These are phyloP conservation scores for Chrysoporthe austroafricana DNA, from an alignment of 2,329 filamentous ascomycete genomes.

Conservation along the genomic window DNA sequence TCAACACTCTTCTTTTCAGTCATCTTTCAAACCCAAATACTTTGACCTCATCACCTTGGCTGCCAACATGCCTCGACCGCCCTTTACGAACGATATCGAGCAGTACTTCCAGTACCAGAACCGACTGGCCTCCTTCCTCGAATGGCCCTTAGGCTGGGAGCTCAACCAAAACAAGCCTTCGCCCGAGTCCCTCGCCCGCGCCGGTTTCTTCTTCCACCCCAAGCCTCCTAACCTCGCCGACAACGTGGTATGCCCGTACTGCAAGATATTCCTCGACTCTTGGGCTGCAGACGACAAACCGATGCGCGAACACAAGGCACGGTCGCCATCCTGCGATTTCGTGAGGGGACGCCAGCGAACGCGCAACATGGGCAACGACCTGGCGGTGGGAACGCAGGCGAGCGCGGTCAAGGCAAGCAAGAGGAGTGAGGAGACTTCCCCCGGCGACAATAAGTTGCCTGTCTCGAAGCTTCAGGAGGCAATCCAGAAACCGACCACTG, in stretches of 20 bases:
- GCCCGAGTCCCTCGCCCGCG: constrained; percentile 16
- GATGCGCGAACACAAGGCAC: neutral
- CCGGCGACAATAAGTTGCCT: too few relatives aligned
- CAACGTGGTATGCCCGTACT: constrained; percentile 15
- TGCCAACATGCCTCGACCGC: neutral
- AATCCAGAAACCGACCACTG: neutral
- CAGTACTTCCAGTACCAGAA: constrained; percentile 23
- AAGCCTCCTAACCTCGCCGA: neutral
- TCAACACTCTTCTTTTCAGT: neutral
- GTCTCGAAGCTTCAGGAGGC: neutral
- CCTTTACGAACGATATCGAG: neutral
- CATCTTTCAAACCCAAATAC: neutral
- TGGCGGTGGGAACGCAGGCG: neutral
- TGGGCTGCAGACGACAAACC: constrained; percentile 12
- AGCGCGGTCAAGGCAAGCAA: too few relatives aligned
- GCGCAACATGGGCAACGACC: neutral
- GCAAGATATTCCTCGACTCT: neutral
- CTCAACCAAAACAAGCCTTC: constrained; percentile 9
- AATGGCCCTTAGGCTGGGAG: constrained; percentile 18
- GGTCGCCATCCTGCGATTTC: constrained; percentile 4
- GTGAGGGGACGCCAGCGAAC: neutral
- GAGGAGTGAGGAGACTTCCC: too few relatives aligned
- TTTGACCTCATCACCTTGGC: neutral
- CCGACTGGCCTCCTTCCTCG: constrained; percentile 21
- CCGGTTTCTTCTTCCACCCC: constrained; percentile 13